Evolutionary conservation across 2,329 filamentous ascomycete genomes (phyloP).

Genomic region (Dactylellina cionopaga): DNA sequence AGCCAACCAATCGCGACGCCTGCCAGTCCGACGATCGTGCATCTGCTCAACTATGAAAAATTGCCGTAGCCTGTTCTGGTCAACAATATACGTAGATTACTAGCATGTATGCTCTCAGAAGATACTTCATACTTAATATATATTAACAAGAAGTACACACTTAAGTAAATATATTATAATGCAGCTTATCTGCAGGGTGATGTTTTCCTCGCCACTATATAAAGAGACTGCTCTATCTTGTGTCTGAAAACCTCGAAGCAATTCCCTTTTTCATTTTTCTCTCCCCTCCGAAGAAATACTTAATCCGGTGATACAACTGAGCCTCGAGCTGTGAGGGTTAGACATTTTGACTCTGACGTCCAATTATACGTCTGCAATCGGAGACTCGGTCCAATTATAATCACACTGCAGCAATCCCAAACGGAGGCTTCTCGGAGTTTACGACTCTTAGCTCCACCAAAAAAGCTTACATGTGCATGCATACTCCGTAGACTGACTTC

Average conservation of each 20-base stretch:
- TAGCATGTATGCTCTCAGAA: too few species aligned
- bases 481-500: conserved; percentile 8
- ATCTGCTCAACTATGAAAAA: not conserved
- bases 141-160: too few species aligned
- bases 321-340: too few species aligned
- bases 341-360: not conserved
- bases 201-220: conserved; percentile 23
- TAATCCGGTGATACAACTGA: conserved; percentile 29
- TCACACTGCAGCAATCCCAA: too few species aligned
- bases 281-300: not conserved
- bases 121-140: too few species aligned
- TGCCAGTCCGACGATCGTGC: conserved; percentile 8
- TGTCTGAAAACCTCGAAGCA: not conserved
- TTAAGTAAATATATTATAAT: too few species aligned
- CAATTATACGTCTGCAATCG: conserved; percentile 25
- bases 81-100: too few species aligned
- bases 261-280: not conserved
- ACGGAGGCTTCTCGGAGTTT: conserved; percentile 44
- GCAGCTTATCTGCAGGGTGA: conserved; percentile 29
- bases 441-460: conserved; percentile 33
- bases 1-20: conserved; percentile 32
- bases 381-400: conserved; percentile 28
- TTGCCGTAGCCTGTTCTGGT: conserved; percentile 13
- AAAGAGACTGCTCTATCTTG: conserved; percentile 15
- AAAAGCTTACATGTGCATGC: conserved; percentile 28